Conservation (phyloP, 2,329 filamentous ascomycete genomes). For the Fusarium devonianum region DNA sequence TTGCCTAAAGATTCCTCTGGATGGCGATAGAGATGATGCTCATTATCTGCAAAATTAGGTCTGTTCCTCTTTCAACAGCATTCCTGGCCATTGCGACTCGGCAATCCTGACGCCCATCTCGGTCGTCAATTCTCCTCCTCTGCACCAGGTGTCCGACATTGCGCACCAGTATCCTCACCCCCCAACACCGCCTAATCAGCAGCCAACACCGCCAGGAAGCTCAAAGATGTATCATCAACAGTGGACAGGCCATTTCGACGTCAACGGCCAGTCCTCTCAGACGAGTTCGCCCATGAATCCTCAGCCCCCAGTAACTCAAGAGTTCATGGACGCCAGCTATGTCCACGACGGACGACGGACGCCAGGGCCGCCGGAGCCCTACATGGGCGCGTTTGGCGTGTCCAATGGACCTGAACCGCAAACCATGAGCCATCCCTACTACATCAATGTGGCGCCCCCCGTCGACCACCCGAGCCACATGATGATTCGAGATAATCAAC, state of each 20-base stretch:
- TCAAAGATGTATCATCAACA: slow-evolving; percentile 56
- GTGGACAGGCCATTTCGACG: slow-evolving; percentile 49
- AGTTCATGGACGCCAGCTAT: slow-evolving; percentile 49
- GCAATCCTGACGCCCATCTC: slow-evolving; percentile 61
- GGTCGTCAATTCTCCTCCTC: slow-evolving; percentile 55
- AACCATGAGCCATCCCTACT: slow-evolving; percentile 42
- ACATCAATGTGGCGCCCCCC: slow-evolving; percentile 37
- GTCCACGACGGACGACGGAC: slow-evolving; percentile 49
- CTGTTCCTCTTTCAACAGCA: slow-evolving; percentile 41
- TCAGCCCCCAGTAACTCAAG: slow-evolving; percentile 45
- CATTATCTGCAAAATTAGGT: slow-evolving; percentile 27
- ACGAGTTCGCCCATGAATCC: slow-evolving; percentile 56
- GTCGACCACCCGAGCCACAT: slow-evolving; percentile 41
- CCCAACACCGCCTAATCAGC: slow-evolving; percentile 50
- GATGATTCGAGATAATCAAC: slow-evolving; percentile 33
- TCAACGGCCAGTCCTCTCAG: slow-evolving; percentile 52
- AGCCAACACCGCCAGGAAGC: slow-evolving; percentile 57
- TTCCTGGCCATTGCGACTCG: slow-evolving; percentile 51
- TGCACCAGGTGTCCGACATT: slow-evolving; percentile 54
- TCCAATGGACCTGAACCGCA: slow-evolving; percentile 43
- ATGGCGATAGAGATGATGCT: slow-evolving; percentile 6
- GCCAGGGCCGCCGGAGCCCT: slow-evolving; percentile 48
- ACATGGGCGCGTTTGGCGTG: slow-evolving; percentile 48
- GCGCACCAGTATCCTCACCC: slow-evolving; percentile 51
- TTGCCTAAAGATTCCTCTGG: neutral